These are phyloP conservation scores for Forsythia suspensa DNA, from an alignment of 257 asterid species.

Conservation along the genomic window DNA sequence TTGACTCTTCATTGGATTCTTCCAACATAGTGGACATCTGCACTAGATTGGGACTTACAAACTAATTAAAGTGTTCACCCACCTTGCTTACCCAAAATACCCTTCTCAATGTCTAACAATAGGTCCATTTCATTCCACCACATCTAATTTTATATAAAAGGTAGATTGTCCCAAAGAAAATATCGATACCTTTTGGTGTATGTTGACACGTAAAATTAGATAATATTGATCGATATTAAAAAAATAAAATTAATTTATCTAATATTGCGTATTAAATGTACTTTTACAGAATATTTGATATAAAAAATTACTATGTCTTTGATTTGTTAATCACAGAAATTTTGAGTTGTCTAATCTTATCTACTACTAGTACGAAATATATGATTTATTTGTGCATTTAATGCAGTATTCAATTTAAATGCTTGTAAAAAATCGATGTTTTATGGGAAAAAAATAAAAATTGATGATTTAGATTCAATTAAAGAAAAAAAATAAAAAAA, in stretches of 20 bases:
- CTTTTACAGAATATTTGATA: background rate
- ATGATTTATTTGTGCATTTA: background rate
- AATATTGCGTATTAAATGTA: too few relatives aligned
- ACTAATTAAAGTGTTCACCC: conserved; percentile 10
- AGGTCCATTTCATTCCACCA: background rate
- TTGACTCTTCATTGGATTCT: conserved; percentile 4
- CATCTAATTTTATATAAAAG: background rate
- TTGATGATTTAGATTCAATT: background rate
- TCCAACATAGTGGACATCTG: background rate
- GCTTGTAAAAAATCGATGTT: background rate
- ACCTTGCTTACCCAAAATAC: conserved; percentile 1
- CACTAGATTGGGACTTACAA: background rate
- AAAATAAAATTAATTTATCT: too few relatives aligned
- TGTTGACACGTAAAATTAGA: background rate
- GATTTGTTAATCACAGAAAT: too few relatives aligned
- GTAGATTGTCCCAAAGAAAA: background rate
- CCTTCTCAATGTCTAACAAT: background rate
- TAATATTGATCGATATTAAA: background rate
- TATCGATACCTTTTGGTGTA: background rate
- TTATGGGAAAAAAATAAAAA: too few relatives aligned
- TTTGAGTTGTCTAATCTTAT: background rate
- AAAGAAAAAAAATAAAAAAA: background rate
- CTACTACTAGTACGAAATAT: background rate
- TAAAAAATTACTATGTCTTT: too few relatives aligned
- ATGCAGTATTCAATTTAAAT: background rate